Percentiles rank a stretch among this genome's conserved stretches.
These are phyloP conservation scores for Dactylonectria macrodidyma DNA, from an alignment of 2,329 filamentous ascomycete species.

Conservation along the genomic window DNA sequence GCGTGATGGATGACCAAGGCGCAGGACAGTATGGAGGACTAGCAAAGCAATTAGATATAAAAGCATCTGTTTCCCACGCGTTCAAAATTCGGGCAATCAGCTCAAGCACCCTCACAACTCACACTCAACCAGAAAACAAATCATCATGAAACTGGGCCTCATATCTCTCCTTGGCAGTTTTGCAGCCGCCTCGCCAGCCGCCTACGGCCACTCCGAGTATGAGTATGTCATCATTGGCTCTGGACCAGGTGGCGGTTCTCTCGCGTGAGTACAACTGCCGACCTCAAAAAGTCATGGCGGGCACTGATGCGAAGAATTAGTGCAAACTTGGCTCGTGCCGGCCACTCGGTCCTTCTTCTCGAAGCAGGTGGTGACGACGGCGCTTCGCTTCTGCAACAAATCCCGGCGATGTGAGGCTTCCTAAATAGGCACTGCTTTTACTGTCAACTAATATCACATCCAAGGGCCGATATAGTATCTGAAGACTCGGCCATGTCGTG, in stretches of 20 bases:
- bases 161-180: not conserved
- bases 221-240: slow-evolving; percentile 73
- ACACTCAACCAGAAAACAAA: too few species aligned
- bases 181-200: slow-evolving; percentile 19
- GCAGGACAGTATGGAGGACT: too few species aligned
- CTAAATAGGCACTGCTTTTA: too few species aligned
- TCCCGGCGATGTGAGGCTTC: slow-evolving; percentile 33
- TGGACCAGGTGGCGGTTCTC: slow-evolving; percentile 67
- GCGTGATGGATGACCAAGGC: too few species aligned
- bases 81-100: too few species aligned
- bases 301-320: slow-evolving; percentile 16
- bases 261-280: slow-evolving; percentile 53
- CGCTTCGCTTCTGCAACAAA: slow-evolving; percentile 30
- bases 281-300: not conserved
- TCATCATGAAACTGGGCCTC: too few species aligned
- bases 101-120: too few species aligned
- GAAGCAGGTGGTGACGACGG: slow-evolving; percentile 71
- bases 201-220: slow-evolving; percentile 52
- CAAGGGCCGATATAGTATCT: slow-evolving; percentile 24
- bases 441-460: not conserved
- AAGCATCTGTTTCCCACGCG: too few species aligned
- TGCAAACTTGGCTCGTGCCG: slow-evolving; percentile 67
- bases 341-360: slow-evolving; percentile 69
- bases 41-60: too few species aligned
- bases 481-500: slow-evolving; percentile 54